Conservation (phyloP, 495 filamentous ascomycete species). For the Patellaria atrata region DNA sequence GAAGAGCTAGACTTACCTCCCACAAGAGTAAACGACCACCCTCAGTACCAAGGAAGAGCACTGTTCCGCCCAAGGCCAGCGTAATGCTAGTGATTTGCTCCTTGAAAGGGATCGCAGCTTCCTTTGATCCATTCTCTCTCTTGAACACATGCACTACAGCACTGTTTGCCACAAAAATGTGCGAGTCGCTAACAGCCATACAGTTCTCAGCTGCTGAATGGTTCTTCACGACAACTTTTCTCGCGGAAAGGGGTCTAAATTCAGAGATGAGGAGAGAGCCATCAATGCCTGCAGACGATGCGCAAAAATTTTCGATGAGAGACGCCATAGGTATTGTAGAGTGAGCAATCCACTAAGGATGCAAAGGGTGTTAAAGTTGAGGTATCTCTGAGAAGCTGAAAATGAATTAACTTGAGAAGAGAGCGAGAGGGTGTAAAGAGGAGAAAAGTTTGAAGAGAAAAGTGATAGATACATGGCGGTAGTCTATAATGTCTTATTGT, state of each 20-base stretch:
- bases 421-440: too few relatives aligned
- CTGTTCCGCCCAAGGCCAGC: conserved; percentile 39
- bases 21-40: conserved; percentile 78
- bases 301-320: too few relatives aligned
- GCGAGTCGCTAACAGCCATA: conserved; percentile 64
- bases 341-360: too few relatives aligned
- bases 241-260: conserved; percentile 54
- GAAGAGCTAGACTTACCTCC: conserved; percentile 50
- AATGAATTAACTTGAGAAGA: too few relatives aligned
- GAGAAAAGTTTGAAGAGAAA: too few relatives aligned
- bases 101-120: conserved; percentile 70
- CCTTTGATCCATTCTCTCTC: conserved; percentile 67
- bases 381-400: too few relatives aligned
- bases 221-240: conserved; percentile 78
- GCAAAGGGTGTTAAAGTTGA: too few relatives aligned
- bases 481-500: too few relatives aligned
- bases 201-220: conserved; percentile 66
- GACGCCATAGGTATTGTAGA: too few relatives aligned
- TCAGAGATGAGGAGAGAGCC: conserved; percentile 79
- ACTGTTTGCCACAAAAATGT: conserved; percentile 80
- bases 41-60: conserved; percentile 72
- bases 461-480: too few relatives aligned
- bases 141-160: conserved; percentile 85
- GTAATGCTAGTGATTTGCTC: conserved; percentile 67
- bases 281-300: too few relatives aligned